phyloP scores from a whole-genome alignment of 495 filamentous ascomycete species.

The Tirmania nivea region DNA sequence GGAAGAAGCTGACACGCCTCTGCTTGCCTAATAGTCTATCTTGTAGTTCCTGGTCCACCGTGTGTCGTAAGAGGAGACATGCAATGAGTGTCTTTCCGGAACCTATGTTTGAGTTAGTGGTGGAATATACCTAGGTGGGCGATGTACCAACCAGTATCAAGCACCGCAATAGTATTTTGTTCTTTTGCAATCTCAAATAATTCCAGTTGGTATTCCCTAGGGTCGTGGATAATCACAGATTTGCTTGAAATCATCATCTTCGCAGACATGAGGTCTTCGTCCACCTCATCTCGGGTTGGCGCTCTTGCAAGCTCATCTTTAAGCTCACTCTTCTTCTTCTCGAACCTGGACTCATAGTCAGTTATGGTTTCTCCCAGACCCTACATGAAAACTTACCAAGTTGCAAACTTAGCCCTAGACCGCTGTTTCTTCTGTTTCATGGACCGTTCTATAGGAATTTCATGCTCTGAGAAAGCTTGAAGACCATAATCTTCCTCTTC shows the following conservation, averaged over 20 bases:
- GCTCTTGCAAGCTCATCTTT: constrained; percentile 5
- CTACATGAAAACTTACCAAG: constrained; percentile 23
- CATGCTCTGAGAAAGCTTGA: too few relatives aligned
- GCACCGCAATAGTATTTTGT: constrained; percentile 78
- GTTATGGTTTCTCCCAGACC: too few relatives aligned
- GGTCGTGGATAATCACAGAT: constrained; percentile 40
- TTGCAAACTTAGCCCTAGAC: constrained; percentile 26
- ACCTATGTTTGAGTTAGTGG: constrained; percentile 26
- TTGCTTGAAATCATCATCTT: constrained; percentile 22
- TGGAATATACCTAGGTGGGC: background rate
- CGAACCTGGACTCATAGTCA: constrained; percentile 5
- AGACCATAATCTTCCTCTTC: too few relatives aligned
- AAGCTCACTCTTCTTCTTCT: constrained; percentile 5
- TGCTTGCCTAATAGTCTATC: constrained; percentile 37
- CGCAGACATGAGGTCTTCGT: constrained; percentile 23
- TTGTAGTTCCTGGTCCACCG: constrained; percentile 57
- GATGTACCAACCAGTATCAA: constrained; percentile 53
- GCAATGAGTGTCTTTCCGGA: constrained; percentile 97
- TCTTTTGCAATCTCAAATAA: constrained; percentile 74
- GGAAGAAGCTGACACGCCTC: constrained; percentile 57
- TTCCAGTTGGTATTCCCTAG: constrained; percentile 81
- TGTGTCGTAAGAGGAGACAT: constrained; percentile 59
- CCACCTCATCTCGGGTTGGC: constrained; percentile 7
- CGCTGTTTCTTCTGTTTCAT: too few relatives aligned
- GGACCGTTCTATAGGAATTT: too few relatives aligned